Base-by-base conservation (phyloP, 192 early-diverging fungal species). In the Coemansia sp. region DNA sequence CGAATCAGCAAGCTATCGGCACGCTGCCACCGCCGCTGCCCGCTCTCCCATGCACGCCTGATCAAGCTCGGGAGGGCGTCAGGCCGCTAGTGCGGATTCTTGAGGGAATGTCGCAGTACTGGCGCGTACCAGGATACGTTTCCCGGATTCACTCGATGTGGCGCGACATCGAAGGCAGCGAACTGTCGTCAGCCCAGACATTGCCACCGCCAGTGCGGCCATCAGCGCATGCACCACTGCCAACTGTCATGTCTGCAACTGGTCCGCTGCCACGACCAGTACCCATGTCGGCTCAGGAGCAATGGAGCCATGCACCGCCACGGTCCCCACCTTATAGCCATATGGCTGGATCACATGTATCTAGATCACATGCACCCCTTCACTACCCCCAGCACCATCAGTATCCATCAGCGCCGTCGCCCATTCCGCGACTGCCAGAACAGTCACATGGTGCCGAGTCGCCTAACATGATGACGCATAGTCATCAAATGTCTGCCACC, bases 31-130 rank as follows among this genome's bases (percentile, higher is more conserved):
- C 65, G 39, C 60, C 49, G 41, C 62, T 72, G 56, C 75, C 75
- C 4, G 24, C 63, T 20, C 70, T 63, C 18, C 75, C 75, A 29
- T 78, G 75, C 45, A 65, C 75, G n/a, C 48, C 54, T 2, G 69
- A 68, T 11, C 69, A 78, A 65, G 75, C 75, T 8, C 54, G 66
- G n/a, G 70, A 78, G 18, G 70, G 69, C 1, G 59, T 78, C 55
- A 69, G 35, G 66, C 66, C 75, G 54, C 66, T 78, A 43, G 66
- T 66, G 12, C 68, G 52, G 45, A 65, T 73, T 12, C 71, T 78
- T 3, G 75, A 78, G 51, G 59, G 62, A 2, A 63, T 78, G 26
- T 61, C 66, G 19, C 61, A 70, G 16, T 78, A 73, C 48, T 78
- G 75, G 75, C 62, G 70, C 26, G 75, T 78, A 12, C 65, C 70